Percentiles rank a stretch among this genome's conserved stretches.
Evolutionary conservation across 768 basidiomycete species (phyloP).

Genomic region (Mycena belliarum): DNA sequence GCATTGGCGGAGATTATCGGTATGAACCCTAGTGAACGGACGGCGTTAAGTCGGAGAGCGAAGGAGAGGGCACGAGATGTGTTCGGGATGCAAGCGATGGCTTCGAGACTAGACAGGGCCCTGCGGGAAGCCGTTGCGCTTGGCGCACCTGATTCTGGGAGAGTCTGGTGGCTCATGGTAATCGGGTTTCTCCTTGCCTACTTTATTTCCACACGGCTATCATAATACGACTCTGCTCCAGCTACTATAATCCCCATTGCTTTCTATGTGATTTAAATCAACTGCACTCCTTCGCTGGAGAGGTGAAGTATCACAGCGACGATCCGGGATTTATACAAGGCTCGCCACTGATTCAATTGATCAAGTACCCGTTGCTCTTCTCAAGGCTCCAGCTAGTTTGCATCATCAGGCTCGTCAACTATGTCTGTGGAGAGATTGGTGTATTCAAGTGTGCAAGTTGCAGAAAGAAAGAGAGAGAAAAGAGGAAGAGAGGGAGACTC

Average conservation of each 20-base stretch:
- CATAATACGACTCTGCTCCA: not conserved
- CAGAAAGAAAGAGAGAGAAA: no score
- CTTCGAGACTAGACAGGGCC: constrained; percentile 54
- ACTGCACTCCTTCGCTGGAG: no score
- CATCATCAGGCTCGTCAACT: no score
- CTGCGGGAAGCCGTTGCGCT: constrained; percentile 55
- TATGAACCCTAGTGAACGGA: constrained; percentile 43
- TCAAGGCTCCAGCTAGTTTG: not conserved
- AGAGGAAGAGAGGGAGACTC: no score
- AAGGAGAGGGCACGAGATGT: constrained; percentile 57
- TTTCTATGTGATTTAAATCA: no score
- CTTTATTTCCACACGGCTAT: constrained; percentile 10
- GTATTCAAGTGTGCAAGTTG: no score
- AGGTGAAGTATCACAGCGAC: not conserved
- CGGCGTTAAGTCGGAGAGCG: constrained; percentile 54
- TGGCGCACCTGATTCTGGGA: constrained; percentile 41
- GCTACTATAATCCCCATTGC: no score
- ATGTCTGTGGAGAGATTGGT: no score
- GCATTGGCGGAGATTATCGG: constrained; percentile 62
- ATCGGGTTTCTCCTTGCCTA: constrained; percentile 14
- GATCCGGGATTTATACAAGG: not conserved
- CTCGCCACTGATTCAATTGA: constrained; percentile 4
- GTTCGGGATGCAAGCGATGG: constrained; percentile 83
- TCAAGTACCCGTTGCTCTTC: not conserved
- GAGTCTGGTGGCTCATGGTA: constrained; percentile 1